phyloP scores from a whole-genome alignment of 164 flowering plant genomes.

The Stephania yunnanensis region DNA sequence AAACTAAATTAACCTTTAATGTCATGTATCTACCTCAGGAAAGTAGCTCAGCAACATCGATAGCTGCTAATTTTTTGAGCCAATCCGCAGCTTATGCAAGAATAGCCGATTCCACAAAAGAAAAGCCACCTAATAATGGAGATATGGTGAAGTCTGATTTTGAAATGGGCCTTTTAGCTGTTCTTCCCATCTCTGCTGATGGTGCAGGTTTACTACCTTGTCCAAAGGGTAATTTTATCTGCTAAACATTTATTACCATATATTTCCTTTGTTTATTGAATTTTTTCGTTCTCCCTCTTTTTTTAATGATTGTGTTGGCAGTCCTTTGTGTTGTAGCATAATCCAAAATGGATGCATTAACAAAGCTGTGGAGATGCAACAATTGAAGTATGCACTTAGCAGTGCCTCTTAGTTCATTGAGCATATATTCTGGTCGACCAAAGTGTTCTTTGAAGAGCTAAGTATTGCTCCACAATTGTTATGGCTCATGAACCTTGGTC shows the following conservation, averaged over 20 bases:
- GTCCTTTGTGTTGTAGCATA: neutral
- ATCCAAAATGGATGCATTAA: neutral
- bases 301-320: neutral
- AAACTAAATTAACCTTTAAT: neutral
- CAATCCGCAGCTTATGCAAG: slow-evolving; percentile 65
- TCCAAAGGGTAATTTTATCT: slow-evolving; percentile 37
- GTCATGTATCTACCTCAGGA: slow-evolving; percentile 25
- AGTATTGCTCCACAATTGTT: neutral
- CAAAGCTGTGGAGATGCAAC: no score
- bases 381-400: neutral
- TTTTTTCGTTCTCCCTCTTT: neutral
- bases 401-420: neutral
- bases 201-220: slow-evolving; percentile 61
- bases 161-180: slow-evolving; percentile 37
- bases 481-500: neutral
- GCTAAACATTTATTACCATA: no score
- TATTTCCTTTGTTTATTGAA: neutral
- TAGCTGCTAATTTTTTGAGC: slow-evolving; percentile 41
- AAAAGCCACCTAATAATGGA: slow-evolving; percentile 18
- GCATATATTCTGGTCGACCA: neutral
- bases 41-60: slow-evolving; percentile 22
- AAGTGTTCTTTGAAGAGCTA: neutral
- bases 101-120: slow-evolving; percentile 48
- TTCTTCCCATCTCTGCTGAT: slow-evolving; percentile 90
- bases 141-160: slow-evolving; percentile 28